A percentile compares a stretch with the other conserved stretches of the same genome.
Conservation (phyloP, 1,284 basidiomycete species). For the Apiotrichum mycotoxinovorans region DNA sequence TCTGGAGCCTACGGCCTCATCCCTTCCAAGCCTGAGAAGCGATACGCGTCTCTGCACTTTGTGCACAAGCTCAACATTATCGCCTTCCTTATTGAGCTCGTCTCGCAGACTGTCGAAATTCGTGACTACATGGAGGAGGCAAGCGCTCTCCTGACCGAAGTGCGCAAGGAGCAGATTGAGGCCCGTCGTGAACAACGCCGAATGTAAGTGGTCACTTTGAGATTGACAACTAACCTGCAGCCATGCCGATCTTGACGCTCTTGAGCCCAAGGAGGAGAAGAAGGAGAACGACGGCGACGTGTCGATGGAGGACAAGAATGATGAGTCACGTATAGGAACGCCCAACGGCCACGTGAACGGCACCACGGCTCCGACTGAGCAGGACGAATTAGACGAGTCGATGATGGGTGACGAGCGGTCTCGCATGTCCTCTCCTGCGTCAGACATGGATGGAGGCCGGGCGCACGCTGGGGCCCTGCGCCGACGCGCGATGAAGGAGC, state of each 20-base stretch:
- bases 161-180: constrained; percentile 93
- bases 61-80: constrained; percentile 80
- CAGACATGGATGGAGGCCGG: constrained; percentile 6
- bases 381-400: constrained; percentile 43
- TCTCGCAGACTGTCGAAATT: constrained; percentile 81
- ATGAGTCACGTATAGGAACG: constrained; percentile 22
- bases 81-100: constrained; percentile 82
- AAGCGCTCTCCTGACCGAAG: constrained; percentile 80
- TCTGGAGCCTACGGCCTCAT: constrained; percentile 47
- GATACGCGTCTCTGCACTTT: constrained; percentile 70
- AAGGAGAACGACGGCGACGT: constrained; percentile 61
- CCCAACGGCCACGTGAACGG: constrained; percentile 29
- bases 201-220: constrained; percentile 58
- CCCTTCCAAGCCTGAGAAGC: constrained; percentile 55
- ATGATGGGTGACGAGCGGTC: constrained; percentile 18
- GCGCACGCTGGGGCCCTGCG: constrained; percentile 25
- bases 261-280: constrained; percentile 45
- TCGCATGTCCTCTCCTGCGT: constrained; percentile 8
- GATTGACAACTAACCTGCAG: constrained; percentile 20
- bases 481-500: constrained; percentile 44
- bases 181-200: constrained; percentile 82
- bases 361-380: constrained; percentile 27
- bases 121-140: constrained; percentile 86
- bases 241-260: constrained; percentile 46
- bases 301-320: constrained; percentile 27